Conservation (phyloP, 1,284 basidiomycete genomes). For the Termitomyces sp. region DNA sequence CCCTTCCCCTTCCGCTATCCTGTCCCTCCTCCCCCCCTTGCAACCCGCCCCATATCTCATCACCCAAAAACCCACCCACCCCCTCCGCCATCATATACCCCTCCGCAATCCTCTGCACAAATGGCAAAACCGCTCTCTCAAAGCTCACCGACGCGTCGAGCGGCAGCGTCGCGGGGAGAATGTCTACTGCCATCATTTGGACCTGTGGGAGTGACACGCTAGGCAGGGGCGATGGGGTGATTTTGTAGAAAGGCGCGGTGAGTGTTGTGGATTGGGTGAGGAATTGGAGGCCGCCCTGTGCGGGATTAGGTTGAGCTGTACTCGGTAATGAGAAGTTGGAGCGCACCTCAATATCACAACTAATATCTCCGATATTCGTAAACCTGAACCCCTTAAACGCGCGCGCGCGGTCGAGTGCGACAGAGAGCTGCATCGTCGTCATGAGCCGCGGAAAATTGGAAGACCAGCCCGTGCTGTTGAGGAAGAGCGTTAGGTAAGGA, state of each 20-base stretch:
- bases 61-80: not conserved
- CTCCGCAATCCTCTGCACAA: conserved; percentile 56
- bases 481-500: conserved; percentile 76
- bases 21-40: conserved; percentile 40
- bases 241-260: conserved; percentile 66
- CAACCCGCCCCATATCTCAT: conserved; percentile 45
- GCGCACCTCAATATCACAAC: conserved; percentile 73
- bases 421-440: conserved; percentile 57
- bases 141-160: conserved; percentile 79
- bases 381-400: conserved; percentile 52
- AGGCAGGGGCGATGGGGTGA: conserved; percentile 9
- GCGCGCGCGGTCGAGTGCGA: conserved; percentile 46
- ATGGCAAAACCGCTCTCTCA: conserved; percentile 60
- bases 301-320: not conserved
- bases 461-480: conserved; percentile 86
- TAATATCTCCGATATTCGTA: conserved; percentile 78
- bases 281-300: conserved; percentile 80
- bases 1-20: not conserved
- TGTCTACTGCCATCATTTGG: conserved; percentile 84
- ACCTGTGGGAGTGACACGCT: conserved; percentile 44
- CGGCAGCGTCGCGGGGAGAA: conserved; percentile 80
- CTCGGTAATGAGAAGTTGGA: too few relatives aligned
- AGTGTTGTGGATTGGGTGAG: conserved; percentile 71
- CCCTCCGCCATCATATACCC: conserved; percentile 11
- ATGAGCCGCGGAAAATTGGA: conserved; percentile 74